phyloP scores from a whole-genome alignment of 192 early-diverging fungal species.

The Backusella westeae region DNA sequence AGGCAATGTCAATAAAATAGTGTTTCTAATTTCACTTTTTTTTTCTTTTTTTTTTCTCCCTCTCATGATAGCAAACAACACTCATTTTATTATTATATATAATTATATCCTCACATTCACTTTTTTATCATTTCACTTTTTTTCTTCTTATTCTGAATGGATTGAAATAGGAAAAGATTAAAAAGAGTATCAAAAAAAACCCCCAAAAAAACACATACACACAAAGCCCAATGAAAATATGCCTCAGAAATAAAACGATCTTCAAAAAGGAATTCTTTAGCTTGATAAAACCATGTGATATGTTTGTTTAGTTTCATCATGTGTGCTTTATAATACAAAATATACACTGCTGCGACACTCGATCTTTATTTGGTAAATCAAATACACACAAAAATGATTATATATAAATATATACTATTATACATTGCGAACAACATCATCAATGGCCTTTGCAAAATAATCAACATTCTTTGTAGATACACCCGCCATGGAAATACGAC shows the following conservation, averaged over 20 bases:
- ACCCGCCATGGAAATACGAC: slow-evolving; percentile 95
- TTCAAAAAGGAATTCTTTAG: not conserved
- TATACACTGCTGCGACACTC: not conserved
- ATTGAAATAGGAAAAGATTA: not conserved
- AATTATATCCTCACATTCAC: not conserved
- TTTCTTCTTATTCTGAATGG: not conserved
- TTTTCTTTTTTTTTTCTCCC: not conserved
- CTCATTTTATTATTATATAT: not conserved
- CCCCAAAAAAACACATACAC: not conserved
- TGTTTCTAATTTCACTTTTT: not conserved
- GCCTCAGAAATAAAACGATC: not conserved
- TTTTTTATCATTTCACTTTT: not conserved
- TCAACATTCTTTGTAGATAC: slow-evolving; percentile 85
- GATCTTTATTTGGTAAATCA: not conserved
- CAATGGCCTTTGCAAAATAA: slow-evolving; percentile 87
- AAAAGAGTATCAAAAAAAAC: too few relatives aligned
- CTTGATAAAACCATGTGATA: not conserved
- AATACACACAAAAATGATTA: not conserved
- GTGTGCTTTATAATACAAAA: not conserved
- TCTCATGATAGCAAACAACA: not conserved
- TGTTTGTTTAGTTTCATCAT: not conserved
- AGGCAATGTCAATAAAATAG: slow-evolving; percentile 5
- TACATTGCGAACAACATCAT: slow-evolving; percentile 85
- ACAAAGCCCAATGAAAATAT: not conserved
- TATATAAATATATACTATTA: not conserved